phyloP scores from a whole-genome alignment of 495 filamentous ascomycete species.

The Aspergillus baeticus region DNA sequence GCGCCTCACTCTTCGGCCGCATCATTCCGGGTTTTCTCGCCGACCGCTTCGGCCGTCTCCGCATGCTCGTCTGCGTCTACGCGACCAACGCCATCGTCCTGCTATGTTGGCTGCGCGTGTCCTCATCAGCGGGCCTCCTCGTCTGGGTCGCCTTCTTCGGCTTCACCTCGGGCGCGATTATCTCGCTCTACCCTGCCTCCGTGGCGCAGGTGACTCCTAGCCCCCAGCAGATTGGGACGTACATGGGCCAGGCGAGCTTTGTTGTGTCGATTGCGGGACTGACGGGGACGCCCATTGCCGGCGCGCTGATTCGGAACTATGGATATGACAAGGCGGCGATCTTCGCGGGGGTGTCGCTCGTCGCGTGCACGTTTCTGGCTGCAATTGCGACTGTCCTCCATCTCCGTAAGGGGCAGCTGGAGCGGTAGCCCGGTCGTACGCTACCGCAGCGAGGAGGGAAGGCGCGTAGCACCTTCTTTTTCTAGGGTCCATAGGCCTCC shows the following conservation, averaged over 20 bases:
- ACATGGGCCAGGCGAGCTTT: conserved; percentile 12
- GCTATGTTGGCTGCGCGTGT: conserved; percentile 12
- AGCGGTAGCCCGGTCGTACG: too few relatives aligned
- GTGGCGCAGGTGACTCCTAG: conserved; percentile 11
- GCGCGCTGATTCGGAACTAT: conserved; percentile 3
- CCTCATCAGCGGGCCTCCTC: neutral
- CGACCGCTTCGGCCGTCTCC: neutral
- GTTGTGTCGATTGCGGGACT: conserved; percentile 8
- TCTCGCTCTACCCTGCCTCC: neutral
- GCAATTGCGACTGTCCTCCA: neutral
- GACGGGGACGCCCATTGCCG: conserved; percentile 11
- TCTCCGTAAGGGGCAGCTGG: neutral
- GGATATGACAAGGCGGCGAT: neutral
- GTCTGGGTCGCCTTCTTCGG: conserved; percentile 9
- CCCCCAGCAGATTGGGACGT: conserved; percentile 5
- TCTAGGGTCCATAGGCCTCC: too few relatives aligned
- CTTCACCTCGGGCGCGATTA: conserved; percentile 5
- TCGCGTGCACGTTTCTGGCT: neutral
- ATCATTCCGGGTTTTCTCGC: neutral
- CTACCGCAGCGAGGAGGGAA: too few relatives aligned
- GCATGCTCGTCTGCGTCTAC: neutral
- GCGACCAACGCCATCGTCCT: conserved; percentile 8
- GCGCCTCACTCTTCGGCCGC: conserved; percentile 39
- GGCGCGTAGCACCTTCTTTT: too few relatives aligned
- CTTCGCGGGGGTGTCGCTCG: neutral